phyloP scores from a whole-genome alignment of 495 filamentous ascomycete genomes.

The Talaromyces proteolyticus region DNA sequence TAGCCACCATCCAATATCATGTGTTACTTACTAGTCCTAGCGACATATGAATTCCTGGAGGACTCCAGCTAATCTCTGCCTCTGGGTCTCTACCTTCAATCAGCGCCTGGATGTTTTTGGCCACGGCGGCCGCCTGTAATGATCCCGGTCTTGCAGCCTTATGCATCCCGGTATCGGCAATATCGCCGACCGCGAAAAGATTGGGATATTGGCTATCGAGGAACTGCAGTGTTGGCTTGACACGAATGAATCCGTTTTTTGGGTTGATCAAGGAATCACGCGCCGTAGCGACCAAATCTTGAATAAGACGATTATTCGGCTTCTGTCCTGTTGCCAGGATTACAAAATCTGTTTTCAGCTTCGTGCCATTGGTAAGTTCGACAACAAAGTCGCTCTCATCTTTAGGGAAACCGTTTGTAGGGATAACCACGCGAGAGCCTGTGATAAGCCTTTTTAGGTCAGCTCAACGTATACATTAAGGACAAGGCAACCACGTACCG shows the following conservation, averaged over 20 bases:
- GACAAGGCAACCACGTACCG: conserved; percentile 11
- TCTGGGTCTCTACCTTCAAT: conserved; percentile 27
- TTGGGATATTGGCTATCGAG: conserved; percentile 37
- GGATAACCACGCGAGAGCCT: conserved; percentile 26
- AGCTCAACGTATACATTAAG: background rate
- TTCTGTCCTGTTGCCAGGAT: conserved; percentile 53
- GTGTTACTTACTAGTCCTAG: conserved; percentile 41
- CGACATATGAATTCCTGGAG: conserved; percentile 41
- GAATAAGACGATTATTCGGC: conserved; percentile 47
- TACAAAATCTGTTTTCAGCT: conserved; percentile 29
- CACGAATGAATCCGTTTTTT: conserved; percentile 43
- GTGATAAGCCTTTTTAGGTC: conserved; percentile 20
- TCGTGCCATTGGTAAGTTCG: conserved; percentile 26
- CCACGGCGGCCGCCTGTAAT: conserved; percentile 45
- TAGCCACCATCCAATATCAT: background rate
- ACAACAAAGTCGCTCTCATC: conserved; percentile 22
- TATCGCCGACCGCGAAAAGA: conserved; percentile 56
- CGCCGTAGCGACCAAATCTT: conserved; percentile 25
- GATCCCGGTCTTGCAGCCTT: conserved; percentile 49
- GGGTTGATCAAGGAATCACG: conserved; percentile 36
- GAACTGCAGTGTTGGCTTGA: conserved; percentile 53
- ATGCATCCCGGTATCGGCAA: conserved; percentile 51
- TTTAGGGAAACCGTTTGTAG: conserved; percentile 21
- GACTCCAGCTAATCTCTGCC: conserved; percentile 26
- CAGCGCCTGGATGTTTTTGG: conserved; percentile 45